phyloP scores from a whole-genome alignment of 108 stramenopile species.

The Nitzschia sp. region DNA sequence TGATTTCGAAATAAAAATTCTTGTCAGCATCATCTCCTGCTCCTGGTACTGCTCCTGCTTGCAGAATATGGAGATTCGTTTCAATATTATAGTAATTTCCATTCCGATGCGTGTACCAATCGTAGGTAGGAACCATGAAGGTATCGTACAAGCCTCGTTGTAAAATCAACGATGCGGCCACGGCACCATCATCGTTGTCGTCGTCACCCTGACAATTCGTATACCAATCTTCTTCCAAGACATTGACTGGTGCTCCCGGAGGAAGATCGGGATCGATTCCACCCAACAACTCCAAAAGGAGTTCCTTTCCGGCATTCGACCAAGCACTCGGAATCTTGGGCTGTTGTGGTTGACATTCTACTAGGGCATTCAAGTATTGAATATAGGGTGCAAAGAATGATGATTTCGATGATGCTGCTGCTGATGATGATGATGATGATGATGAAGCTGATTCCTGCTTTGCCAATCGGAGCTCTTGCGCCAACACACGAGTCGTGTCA shows the following conservation, averaged over 20 bases:
- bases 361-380: slow-evolving; percentile 46
- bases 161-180: slow-evolving; percentile 29
- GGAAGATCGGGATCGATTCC: slow-evolving; percentile 16
- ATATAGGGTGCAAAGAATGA: slow-evolving; percentile 65
- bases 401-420: too few species aligned
- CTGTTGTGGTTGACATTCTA: neutral
- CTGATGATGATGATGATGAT: too few species aligned
- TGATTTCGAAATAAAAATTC: neutral
- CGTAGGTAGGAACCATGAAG: slow-evolving; percentile 61
- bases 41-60: too few species aligned
- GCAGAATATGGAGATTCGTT: too few species aligned
- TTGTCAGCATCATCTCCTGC: neutral
- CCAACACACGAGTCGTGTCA: slow-evolving; percentile 19
- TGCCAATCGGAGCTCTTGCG: slow-evolving; percentile 43
- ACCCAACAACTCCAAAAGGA: slow-evolving; percentile 12
- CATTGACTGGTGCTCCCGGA: neutral
- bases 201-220: slow-evolving; percentile 10
- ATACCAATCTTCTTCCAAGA: slow-evolving; percentile 18
- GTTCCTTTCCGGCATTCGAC: slow-evolving; percentile 17
- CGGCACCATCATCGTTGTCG: neutral
- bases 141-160: slow-evolving; percentile 54
- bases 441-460: too few species aligned
- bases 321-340: slow-evolving; percentile 8
- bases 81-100: slow-evolving; percentile 26
- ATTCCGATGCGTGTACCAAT: slow-evolving; percentile 36